A percentile compares a stretch with the other conserved stretches of the same genome.
phyloP scores from a whole-genome alignment of 768 basidiomycete species.

The Leccinum variicolor region DNA sequence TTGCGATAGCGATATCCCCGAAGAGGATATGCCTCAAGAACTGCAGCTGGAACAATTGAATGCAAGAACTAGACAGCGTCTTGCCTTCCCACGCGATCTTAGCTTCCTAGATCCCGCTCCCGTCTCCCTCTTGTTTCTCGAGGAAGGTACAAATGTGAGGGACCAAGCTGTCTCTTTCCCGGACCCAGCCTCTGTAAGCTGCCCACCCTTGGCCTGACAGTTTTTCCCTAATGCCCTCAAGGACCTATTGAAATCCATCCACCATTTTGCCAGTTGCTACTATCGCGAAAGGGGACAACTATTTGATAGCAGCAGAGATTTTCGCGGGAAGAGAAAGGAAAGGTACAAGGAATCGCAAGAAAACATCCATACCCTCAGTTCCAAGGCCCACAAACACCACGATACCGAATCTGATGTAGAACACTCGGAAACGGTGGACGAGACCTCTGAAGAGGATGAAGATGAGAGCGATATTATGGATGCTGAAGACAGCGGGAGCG shows the following conservation, averaged over 20 bases:
- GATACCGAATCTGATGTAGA: constrained; percentile 9
- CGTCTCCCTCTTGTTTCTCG: constrained; percentile 5
- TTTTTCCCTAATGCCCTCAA: constrained; percentile 25
- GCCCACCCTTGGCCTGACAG: neutral
- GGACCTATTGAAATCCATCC: constrained; percentile 52
- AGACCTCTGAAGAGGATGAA: constrained; percentile 14
- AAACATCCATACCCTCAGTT: constrained; percentile 23
- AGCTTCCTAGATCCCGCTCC: constrained; percentile 48
- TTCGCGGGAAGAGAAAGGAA: constrained; percentile 41
- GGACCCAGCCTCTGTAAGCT: constrained; percentile 52
- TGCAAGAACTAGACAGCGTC: constrained; percentile 37
- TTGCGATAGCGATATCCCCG: constrained; percentile 8
- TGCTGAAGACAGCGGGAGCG: constrained; percentile 6
- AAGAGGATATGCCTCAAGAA: constrained; percentile 10
- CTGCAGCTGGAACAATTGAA: constrained; percentile 12
- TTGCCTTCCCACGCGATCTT: constrained; percentile 46
- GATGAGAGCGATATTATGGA: constrained; percentile 7
- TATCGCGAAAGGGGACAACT: constrained; percentile 64
- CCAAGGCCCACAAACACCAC: neutral
- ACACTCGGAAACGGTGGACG: constrained; percentile 13
- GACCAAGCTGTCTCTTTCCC: constrained; percentile 18
- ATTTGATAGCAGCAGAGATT: constrained; percentile 45
- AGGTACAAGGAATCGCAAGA: constrained; percentile 13
- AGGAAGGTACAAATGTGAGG: constrained; percentile 4
- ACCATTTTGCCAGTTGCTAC: constrained; percentile 50